Evolutionary conservation across 306 rosid genomes (phyloP).

Genomic region (Malus domestica): ASM211411v1 NC_041794.1:3013501-3014000

Average conservation of each 20-base stretch:
- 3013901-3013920: constrained; percentile 76
- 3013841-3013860: constrained; percentile 27
- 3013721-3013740: constrained; percentile 33
- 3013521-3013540: not conserved
- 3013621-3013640: constrained; percentile 41
- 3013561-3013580: constrained; percentile 41
- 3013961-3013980: constrained; percentile 82
- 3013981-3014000: constrained; percentile 99
- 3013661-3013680: constrained; percentile 47
- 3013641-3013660: constrained; percentile 42
- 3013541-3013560: constrained; percentile 19
- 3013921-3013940: constrained; percentile 78
- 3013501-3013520: not conserved
- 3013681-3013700: constrained; percentile 40
- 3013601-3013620: constrained; percentile 38
- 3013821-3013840: constrained; percentile 42
- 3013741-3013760: constrained; percentile 35
- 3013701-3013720: constrained; percentile 32
- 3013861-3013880: constrained; percentile 63
- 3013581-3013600: constrained; percentile 35
- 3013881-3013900: constrained; percentile 98
- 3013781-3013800: constrained; percentile 29
- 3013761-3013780: constrained; percentile 19
- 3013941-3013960: constrained; percentile 80
- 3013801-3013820: not conserved